Evolutionary conservation across 2,329 filamentous ascomycete species (phyloP).

Genomic region (Berkeleyomyces rouxiae): DNA sequence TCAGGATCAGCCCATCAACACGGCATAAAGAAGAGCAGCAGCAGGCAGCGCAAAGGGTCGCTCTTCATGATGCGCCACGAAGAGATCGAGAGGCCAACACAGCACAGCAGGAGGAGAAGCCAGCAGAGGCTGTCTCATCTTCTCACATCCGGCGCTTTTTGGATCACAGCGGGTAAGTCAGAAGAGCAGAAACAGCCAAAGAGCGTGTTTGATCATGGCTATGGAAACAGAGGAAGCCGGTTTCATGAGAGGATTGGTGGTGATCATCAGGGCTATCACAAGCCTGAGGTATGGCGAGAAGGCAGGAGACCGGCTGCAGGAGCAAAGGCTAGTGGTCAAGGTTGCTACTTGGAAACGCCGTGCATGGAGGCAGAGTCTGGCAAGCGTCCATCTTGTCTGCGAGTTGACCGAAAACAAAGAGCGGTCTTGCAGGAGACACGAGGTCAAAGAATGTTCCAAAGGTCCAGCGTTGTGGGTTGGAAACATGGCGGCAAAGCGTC

Average conservation of each 20-base stretch:
- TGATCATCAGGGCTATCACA: not conserved
- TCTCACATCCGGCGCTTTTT: not conserved
- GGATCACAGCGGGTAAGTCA: not conserved
- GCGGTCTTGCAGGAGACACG: not conserved
- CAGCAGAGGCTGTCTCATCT: not conserved
- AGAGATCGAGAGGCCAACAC: not conserved
- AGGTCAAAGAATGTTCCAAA: not conserved
- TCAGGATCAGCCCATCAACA: not conserved
- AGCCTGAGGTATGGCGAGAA: not conserved
- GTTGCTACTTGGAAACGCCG: not conserved
- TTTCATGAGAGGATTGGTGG: not conserved
- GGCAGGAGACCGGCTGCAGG: not conserved
- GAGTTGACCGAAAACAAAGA: not conserved
- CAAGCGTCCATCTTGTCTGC: not conserved
- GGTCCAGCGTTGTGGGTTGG: not conserved
- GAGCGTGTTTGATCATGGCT: not conserved
- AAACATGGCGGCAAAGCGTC: not conserved
- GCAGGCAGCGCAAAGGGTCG: not conserved
- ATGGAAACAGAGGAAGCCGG: slow-evolving; percentile 1
- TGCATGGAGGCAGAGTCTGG: not conserved
- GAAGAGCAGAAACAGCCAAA: not conserved
- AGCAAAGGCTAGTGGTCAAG: not conserved
- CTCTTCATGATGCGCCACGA: not conserved
- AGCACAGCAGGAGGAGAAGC: not conserved
- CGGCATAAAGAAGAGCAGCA: not conserved